Evolutionary conservation across 805 yeast genomes (phyloP).

Genomic region (Scheffersomyces stipitis): DNA sequence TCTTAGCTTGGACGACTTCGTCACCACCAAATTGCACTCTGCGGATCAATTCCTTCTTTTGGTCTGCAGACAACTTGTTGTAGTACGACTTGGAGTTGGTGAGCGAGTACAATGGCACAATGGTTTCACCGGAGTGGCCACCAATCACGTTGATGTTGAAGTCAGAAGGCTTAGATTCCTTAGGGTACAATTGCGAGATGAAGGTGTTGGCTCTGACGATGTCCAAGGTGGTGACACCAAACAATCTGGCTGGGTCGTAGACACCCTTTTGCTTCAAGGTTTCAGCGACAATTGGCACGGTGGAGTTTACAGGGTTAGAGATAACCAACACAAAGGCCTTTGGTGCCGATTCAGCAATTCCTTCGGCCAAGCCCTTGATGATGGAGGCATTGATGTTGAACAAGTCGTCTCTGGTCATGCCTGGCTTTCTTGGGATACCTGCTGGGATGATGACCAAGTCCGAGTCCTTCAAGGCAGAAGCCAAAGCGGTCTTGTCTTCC

Average conservation of each 20-base stretch:
- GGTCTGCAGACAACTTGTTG: conserved; percentile 33
- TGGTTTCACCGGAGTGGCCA: conserved; percentile 94
- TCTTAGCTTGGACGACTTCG: conserved; percentile 93
- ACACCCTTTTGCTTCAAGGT: conserved; percentile 66
- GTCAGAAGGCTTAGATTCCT: conserved; percentile 47
- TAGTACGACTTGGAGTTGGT: conserved; percentile 33
- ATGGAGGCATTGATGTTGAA: conserved; percentile 83
- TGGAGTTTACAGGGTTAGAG: conserved; percentile 92
- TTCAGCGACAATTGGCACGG: conserved; percentile 87
- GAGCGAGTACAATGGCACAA: conserved; percentile 76
- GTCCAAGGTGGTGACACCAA: conserved; percentile 90
- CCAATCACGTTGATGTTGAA: conserved; percentile 77
- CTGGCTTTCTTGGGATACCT: conserved; percentile 92
- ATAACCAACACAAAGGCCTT: conserved; percentile 77
- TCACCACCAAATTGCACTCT: conserved; percentile 76
- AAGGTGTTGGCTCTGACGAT: conserved; percentile 85
- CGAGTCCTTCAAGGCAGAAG: conserved; percentile 44
- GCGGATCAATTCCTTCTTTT: conserved; percentile 38
- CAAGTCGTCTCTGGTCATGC: conserved; percentile 90
- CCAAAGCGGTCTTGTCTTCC: conserved; percentile 48
- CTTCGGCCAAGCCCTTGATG: conserved; percentile 69
- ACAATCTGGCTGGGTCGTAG: conserved; percentile 68
- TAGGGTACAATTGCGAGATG: conserved; percentile 54
- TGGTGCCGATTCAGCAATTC: conserved; percentile 71
- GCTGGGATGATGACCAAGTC: conserved; percentile 69